Conservation (phyloP, 495 filamentous ascomycete species). For the Aspergillus carlsbadensis region DNA sequence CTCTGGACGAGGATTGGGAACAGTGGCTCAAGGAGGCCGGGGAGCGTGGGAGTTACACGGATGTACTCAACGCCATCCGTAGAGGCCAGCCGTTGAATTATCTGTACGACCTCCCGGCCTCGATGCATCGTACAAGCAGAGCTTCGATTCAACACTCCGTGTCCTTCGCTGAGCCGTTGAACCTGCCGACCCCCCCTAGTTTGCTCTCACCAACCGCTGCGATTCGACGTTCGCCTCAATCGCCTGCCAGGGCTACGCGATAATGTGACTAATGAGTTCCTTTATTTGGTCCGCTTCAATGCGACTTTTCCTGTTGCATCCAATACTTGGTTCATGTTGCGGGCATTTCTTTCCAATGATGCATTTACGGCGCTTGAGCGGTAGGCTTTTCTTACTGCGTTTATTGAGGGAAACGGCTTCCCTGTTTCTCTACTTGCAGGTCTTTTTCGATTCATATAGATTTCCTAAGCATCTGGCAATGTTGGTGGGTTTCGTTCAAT, state of each 20-base stretch:
- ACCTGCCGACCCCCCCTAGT: slow-evolving; percentile 17
- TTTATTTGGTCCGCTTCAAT: slow-evolving; percentile 1
- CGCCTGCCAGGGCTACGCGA: slow-evolving; percentile 25
- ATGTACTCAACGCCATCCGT: slow-evolving; percentile 44
- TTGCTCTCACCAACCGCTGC: slow-evolving; percentile 16
- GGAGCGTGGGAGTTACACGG: slow-evolving; percentile 53
- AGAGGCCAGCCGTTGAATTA: slow-evolving; percentile 36
- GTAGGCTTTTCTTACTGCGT: slow-evolving; percentile 7
- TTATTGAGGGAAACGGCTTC: background rate
- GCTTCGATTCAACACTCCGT: slow-evolving; percentile 18
- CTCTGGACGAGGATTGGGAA: slow-evolving; percentile 78
- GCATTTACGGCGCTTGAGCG: slow-evolving; percentile 20
- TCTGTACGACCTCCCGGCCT: slow-evolving; percentile 26
- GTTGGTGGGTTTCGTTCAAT: slow-evolving; percentile 4
- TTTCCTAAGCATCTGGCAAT: slow-evolving; percentile 1
- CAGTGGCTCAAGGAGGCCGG: slow-evolving; percentile 82
- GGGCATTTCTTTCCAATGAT: slow-evolving; percentile 1
- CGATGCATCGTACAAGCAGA: slow-evolving; percentile 19
- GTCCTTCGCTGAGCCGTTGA: slow-evolving; percentile 22
- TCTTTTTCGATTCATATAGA: slow-evolving; percentile 5
- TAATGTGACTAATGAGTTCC: slow-evolving; percentile 6
- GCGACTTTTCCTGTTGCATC: background rate
- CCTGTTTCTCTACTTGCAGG: slow-evolving; percentile 3
- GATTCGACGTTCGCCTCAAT: slow-evolving; percentile 22
- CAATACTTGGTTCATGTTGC: background rate